A percentile compares a stretch with the other conserved stretches of the same genome.
These are phyloP conservation scores for Paradendryphiella salina DNA, from an alignment of 2,329 filamentous ascomycete genomes.

Conservation along the genomic window DNA sequence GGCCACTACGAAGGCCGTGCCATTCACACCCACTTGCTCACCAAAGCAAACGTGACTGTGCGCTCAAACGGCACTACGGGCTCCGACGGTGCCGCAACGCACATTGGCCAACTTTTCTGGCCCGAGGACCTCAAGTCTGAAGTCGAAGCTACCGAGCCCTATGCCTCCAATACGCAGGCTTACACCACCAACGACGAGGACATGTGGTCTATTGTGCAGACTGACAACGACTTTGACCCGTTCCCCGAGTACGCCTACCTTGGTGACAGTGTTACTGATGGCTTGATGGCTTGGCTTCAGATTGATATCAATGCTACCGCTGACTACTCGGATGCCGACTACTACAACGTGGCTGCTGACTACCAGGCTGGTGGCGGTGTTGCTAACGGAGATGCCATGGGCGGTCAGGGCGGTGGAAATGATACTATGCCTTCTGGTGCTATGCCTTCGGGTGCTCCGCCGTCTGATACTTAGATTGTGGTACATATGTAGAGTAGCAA, in stretches of 20 bases:
- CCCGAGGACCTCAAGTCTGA: slow-evolving; percentile 45
- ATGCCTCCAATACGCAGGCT: slow-evolving; percentile 43
- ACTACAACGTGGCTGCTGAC: slow-evolving; percentile 16
- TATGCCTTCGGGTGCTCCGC: slow-evolving; percentile 7
- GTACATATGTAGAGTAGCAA: no score
- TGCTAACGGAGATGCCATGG: slow-evolving; percentile 15
- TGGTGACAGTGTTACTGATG: slow-evolving; percentile 26
- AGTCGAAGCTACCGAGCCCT: slow-evolving; percentile 46
- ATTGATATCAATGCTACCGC: slow-evolving; percentile 32
- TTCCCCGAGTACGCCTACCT: slow-evolving; percentile 32
- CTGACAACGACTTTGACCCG: slow-evolving; percentile 29
- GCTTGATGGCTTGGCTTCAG: slow-evolving; percentile 32
- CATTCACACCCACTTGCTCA: slow-evolving; percentile 41
- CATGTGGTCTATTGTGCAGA: slow-evolving; percentile 31
- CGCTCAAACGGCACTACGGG: slow-evolving; percentile 45
- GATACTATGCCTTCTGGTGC: slow-evolving; percentile 14
- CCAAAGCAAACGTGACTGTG: slow-evolving; percentile 43
- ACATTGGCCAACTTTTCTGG: slow-evolving; percentile 52
- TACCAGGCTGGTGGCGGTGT: slow-evolving; percentile 27
- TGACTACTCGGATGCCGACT: slow-evolving; percentile 18
- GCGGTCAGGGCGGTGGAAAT: slow-evolving; percentile 5
- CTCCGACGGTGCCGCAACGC: slow-evolving; percentile 41
- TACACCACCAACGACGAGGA: slow-evolving; percentile 31
- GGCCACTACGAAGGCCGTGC: slow-evolving; percentile 45
- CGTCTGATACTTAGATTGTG: neutral